Evolutionary conservation across 768 basidiomycete genomes (phyloP).

Genomic region (Nidula microcarpa): DNA sequence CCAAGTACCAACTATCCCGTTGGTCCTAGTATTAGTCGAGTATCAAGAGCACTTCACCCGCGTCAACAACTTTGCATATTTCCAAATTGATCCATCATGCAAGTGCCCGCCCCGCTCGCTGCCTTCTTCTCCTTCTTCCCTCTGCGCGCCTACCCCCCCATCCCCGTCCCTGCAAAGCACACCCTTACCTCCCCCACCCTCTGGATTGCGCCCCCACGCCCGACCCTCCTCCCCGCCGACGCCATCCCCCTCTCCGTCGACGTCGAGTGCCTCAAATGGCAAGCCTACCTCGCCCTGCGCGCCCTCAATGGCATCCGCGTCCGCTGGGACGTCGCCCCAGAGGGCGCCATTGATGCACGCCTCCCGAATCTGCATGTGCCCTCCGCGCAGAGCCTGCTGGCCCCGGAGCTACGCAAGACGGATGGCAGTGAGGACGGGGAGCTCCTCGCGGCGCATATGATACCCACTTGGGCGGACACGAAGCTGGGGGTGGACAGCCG

Average conservation of each 20-base stretch:
- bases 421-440: conserved; percentile 31
- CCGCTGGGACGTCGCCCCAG: conserved; percentile 65
- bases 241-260: conserved; percentile 58
- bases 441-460: conserved; percentile 62
- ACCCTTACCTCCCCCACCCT: conserved; percentile 40
- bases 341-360: conserved; percentile 65
- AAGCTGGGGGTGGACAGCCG: conserved; percentile 35
- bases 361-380: conserved; percentile 74
- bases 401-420: conserved; percentile 15
- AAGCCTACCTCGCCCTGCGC: conserved; percentile 75
- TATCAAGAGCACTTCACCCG: too few relatives aligned
- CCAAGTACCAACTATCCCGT: too few relatives aligned
- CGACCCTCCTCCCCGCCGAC: conserved; percentile 11
- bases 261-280: conserved; percentile 89
- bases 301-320: conserved; percentile 48
- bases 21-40: too few relatives aligned
- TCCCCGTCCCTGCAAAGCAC: conserved; percentile 21
- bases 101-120: conserved; percentile 29
- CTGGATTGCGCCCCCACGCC: conserved; percentile 58
- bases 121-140: conserved; percentile 60
- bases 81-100: too few relatives aligned
- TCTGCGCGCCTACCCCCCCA: conserved; percentile 46
- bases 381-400: conserved; percentile 16
- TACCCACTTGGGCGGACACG: conserved; percentile 73
- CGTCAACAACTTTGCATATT: too few relatives aligned